Evolutionary conservation across 352 stramenopile genomes (phyloP).

Genomic region (Phytophthora colocasiae): DNA sequence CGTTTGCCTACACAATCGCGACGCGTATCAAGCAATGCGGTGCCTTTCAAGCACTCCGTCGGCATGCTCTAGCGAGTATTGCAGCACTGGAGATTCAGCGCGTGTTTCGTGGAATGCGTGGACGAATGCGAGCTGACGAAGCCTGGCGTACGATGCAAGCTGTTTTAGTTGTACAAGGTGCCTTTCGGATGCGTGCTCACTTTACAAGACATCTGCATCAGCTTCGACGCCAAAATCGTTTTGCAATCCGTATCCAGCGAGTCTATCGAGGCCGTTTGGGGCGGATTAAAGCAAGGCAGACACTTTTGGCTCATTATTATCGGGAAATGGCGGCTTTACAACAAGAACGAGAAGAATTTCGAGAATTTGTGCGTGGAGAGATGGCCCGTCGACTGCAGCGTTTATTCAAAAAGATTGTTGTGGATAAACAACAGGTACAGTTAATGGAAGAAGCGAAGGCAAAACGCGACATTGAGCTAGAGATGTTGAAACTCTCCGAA

Average conservation of each 20-base stretch:
- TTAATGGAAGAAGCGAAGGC: constrained; percentile 35
- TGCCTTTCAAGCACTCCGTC: constrained; percentile 53
- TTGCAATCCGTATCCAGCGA: constrained; percentile 67
- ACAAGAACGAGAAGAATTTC: constrained; percentile 58
- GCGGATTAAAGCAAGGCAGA: constrained; percentile 44
- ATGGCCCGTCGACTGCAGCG: constrained; percentile 61
- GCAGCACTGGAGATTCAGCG: constrained; percentile 74
- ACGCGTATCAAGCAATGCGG: constrained; percentile 41
- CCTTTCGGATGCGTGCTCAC: constrained; percentile 71
- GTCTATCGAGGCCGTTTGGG: constrained; percentile 68
- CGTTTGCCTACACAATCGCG: constrained; percentile 37
- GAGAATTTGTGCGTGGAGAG: constrained; percentile 36
- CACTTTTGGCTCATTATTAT: constrained; percentile 59
- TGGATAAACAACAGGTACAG: constrained; percentile 24
- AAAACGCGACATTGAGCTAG: constrained; percentile 39
- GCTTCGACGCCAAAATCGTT: constrained; percentile 45
- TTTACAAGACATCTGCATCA: constrained; percentile 55
- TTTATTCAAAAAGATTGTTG: constrained; percentile 45
- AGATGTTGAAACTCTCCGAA: constrained; percentile 53
- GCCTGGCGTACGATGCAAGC: constrained; percentile 54
- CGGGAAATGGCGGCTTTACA: constrained; percentile 63
- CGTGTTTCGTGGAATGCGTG: constrained; percentile 55
- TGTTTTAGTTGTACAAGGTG: constrained; percentile 61
- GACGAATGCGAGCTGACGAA: constrained; percentile 40
- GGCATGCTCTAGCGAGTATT: constrained; percentile 51